Percentiles rank a stretch among this genome's conserved stretches.
Evolutionary conservation across 2,329 filamentous ascomycete species (phyloP).

Genomic region (Venturia asperata): DNA sequence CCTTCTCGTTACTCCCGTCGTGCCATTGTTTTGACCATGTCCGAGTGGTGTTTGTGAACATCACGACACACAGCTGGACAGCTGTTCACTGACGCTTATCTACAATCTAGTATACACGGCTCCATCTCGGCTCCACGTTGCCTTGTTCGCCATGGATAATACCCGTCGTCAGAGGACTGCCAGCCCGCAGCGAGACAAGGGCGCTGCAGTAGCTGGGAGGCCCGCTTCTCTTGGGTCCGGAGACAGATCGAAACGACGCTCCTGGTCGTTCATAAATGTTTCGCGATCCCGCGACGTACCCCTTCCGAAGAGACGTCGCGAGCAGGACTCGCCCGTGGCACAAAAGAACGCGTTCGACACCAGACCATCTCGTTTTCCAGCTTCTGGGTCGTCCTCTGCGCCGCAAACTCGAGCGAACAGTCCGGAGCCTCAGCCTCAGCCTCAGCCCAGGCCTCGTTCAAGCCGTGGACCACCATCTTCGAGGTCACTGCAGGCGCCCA

Average conservation of each 20-base stretch:
- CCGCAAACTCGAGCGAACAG: slow-evolving; percentile 9
- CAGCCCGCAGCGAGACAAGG: slow-evolving; percentile 1
- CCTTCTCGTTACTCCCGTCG: not conserved
- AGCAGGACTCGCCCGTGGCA: not conserved
- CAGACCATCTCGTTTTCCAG: not conserved
- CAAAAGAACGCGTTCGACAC: slow-evolving; percentile 5
- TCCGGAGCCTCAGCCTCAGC: slow-evolving; percentile 11
- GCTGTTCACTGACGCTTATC: not conserved
- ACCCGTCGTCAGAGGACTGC: not conserved
- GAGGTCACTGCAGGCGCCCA: not conserved
- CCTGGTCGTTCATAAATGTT: slow-evolving; percentile 11
- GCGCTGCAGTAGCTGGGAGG: not conserved
- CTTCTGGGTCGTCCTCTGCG: not conserved
- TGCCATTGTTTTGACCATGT: slow-evolving; percentile 9
- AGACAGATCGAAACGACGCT: not conserved
- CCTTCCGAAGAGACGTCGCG: not conserved
- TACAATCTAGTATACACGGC: not conserved
- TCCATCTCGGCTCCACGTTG: not conserved
- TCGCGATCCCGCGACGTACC: not conserved
- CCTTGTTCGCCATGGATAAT: not conserved
- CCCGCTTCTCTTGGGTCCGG: not conserved
- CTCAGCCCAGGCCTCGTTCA: not conserved
- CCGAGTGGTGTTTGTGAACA: not conserved
- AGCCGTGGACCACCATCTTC: not conserved
- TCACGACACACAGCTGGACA: not conserved